Conservation (phyloP, 2,329 filamentous ascomycete species). For the Sclerotinia spermophila region DNA sequence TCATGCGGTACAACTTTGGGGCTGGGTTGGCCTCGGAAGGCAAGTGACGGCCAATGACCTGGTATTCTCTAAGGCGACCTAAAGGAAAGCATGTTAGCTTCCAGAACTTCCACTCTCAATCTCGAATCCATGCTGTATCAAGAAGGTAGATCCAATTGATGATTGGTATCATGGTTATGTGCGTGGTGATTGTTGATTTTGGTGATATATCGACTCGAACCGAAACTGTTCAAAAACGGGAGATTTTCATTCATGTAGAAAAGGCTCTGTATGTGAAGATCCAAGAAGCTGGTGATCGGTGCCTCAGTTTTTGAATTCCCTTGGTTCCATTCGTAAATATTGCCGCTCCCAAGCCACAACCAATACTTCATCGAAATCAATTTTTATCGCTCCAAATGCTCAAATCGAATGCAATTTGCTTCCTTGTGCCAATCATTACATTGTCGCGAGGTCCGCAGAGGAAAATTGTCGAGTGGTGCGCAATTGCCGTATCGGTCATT, state of each 20-base stretch:
- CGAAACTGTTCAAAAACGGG: neutral
- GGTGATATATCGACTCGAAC: neutral
- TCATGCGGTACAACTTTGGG: slow-evolving; percentile 99
- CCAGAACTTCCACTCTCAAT: neutral
- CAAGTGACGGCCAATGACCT: slow-evolving; percentile 99
- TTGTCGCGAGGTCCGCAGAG: neutral
- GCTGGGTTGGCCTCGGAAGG: slow-evolving; percentile 95
- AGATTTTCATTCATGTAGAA: neutral
- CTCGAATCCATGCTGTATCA: neutral
- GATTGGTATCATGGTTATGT: neutral
- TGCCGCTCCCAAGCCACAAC: neutral
- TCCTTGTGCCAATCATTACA: neutral
- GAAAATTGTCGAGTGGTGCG: neutral
- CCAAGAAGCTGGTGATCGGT: neutral
- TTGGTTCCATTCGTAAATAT: neutral
- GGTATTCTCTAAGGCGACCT: slow-evolving; percentile 99
- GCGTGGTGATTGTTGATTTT: neutral
- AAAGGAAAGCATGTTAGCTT: slow-evolving; percentile 36
- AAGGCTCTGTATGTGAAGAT: neutral
- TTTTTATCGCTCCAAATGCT: neutral
- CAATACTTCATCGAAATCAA: neutral
- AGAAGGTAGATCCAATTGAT: neutral
- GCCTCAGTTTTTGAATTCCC: neutral
- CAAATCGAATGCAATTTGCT: neutral
- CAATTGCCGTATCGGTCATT: neutral